Evolutionary conservation across 768 basidiomycete species (phyloP), one percentile per base, ranked within the genome.

Genomic region (Ephemerocybe angulata): DNA sequence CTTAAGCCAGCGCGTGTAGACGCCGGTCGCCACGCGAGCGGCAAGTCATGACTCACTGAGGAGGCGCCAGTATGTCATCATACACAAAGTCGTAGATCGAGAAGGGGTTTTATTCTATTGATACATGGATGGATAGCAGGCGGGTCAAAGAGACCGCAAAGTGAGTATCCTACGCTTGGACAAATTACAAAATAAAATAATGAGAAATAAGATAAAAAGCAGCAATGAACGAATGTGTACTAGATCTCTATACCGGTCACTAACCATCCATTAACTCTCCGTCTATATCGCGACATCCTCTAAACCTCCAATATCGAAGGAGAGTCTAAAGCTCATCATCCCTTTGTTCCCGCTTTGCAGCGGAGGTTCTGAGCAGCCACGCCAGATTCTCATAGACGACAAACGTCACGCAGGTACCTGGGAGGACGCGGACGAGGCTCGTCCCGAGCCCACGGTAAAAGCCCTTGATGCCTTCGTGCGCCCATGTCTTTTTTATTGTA

Each of bases 341-440:
- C 11, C 19, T 21, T 29, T 29, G 31, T n/a, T 79, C 81, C 28
- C 79, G 75, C 56, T 70, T 78, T n/a, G 75, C 73, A 46, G 89
- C 90, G 2, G 79, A 79, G 4, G 81, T 83, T 58, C 86, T 76
- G 40, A 93, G 68, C 25, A 92, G 64, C 90, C 90, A 93, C 0
- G 91, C 90, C 53, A 93, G 67, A 60, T 93, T 93, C 67, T 93
- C 97, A 67, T 98, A 99, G 19, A 98, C 94, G 35, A 98, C 96
- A 61, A 98, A 97, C 4, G 96, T 98, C 43, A 98, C 90, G 67
- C 96, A 98, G 3, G 96, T 98, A 27, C 96, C 97, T 0, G 97
- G 97, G 15, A 98, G 79, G 47, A 99, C 95, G 13, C 97, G 84
- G 12, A 99, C 85, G 24, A 97, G 80, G 65, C 98, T 98, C 25